These are phyloP conservation scores for Pelargonium myrrhifolium DNA, from an alignment of 441 rosid genomes.

Conservation along the genomic window DNA sequence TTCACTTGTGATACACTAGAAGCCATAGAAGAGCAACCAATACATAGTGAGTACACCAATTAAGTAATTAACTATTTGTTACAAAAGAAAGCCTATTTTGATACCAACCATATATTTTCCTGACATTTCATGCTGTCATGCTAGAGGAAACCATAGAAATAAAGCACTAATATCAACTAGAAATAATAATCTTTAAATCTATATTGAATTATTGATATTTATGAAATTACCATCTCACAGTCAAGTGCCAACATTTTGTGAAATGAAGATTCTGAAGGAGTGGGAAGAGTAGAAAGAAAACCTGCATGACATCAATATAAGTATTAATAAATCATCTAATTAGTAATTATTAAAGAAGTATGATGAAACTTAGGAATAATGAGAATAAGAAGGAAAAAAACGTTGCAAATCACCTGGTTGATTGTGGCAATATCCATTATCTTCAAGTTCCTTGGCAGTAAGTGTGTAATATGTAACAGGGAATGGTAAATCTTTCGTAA, in stretches of 20 bases:
- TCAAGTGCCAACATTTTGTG: slow-evolving; percentile 76
- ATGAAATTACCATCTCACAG: slow-evolving; percentile 79
- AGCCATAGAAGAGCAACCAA: background rate
- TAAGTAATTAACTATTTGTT: background rate
- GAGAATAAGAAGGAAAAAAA: too few relatives aligned
- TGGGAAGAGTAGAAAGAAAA: slow-evolving; percentile 60
- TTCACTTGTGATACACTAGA: slow-evolving; percentile 69
- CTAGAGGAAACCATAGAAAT: background rate
- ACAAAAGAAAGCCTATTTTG: background rate
- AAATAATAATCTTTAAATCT: background rate
- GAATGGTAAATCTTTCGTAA: slow-evolving; percentile 61
- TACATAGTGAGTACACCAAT: slow-evolving; percentile 2
- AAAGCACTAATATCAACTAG: background rate
- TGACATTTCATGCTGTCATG: background rate
- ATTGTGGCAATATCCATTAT: slow-evolving; percentile 62
- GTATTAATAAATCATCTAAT: slow-evolving; percentile 18
- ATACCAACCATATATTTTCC: background rate
- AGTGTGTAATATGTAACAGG: slow-evolving; percentile 69
- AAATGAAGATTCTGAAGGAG: slow-evolving; percentile 48
- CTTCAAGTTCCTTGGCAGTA: slow-evolving; percentile 62
- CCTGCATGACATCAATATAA: slow-evolving; percentile 32
- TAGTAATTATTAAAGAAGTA: slow-evolving; percentile 9
- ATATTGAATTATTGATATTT: background rate
- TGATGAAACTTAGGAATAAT: slow-evolving; percentile 5
- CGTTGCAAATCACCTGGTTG: slow-evolving; percentile 49